Evolutionary conservation across 2,329 filamentous ascomycete genomes (phyloP).

Genomic region (Metarhizium sp.): DNA sequence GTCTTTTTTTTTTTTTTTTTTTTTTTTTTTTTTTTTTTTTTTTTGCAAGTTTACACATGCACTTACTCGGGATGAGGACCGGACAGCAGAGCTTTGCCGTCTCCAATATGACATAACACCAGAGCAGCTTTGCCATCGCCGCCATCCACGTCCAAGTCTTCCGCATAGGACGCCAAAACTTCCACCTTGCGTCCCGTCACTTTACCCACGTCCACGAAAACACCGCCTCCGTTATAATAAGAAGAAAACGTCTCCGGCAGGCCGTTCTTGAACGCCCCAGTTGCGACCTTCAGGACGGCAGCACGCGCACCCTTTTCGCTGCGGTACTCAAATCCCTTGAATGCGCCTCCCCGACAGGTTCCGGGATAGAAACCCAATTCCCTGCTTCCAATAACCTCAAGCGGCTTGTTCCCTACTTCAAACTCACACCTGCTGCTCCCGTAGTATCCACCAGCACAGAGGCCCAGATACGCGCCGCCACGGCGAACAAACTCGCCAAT

Average conservation of each 20-base stretch:
- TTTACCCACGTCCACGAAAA: constrained; percentile 73
- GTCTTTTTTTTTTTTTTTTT: no score
- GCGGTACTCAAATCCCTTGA: constrained; percentile 81
- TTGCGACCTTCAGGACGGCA: constrained; percentile 55
- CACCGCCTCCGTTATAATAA: constrained; percentile 92
- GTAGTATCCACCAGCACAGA: constrained; percentile 95
- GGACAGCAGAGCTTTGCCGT: constrained; percentile 70
- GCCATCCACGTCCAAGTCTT: constrained; percentile 65
- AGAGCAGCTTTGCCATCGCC: constrained; percentile 64
- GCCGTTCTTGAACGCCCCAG: constrained; percentile 44
- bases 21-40: no score
- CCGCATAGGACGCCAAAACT: constrained; percentile 71
- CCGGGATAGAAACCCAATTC: constrained; percentile 88
- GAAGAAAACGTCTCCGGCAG: constrained; percentile 56
- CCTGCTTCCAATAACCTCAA: constrained; percentile 78
- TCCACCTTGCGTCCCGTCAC: constrained; percentile 58
- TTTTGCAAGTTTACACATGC: not conserved
- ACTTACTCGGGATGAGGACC: constrained; percentile 83
- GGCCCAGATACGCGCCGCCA: constrained; percentile 79
- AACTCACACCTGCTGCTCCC: constrained; percentile 78
- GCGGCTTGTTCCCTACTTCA: constrained; percentile 65
- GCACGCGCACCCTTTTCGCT: constrained; percentile 78
- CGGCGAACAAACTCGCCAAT: constrained; percentile 79
- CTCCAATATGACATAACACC: constrained; percentile 73
- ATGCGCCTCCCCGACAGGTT: constrained; percentile 75